Evolutionary conservation across 1,139 yeast genomes (phyloP).

Genomic region (Entelexis paramagnoliae): DNA sequence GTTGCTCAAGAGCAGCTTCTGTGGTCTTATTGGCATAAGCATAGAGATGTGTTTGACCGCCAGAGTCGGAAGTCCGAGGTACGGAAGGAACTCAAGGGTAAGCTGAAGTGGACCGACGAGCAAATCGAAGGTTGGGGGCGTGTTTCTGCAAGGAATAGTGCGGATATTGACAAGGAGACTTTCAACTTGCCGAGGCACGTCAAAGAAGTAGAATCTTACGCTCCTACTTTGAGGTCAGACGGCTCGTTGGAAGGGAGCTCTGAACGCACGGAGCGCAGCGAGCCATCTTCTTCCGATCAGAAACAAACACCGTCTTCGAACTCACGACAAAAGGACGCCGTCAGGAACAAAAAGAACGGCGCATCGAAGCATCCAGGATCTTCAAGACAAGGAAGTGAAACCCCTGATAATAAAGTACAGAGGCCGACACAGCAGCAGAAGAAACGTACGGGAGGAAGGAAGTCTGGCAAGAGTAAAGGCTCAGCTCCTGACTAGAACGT

Average conservation of each 20-base stretch:
- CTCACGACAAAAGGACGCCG: background rate
- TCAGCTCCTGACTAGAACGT: background rate
- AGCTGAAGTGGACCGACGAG: constrained; percentile 66
- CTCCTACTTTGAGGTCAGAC: background rate
- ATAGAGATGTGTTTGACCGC: constrained; percentile 45
- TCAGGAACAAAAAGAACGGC: too few species aligned
- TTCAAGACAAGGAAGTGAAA: background rate
- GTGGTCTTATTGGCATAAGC: constrained; percentile 47
- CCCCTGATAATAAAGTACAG: background rate
- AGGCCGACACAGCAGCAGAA: background rate
- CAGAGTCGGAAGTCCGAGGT: constrained; percentile 42
- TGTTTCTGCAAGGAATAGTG: constrained; percentile 7
- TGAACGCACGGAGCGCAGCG: background rate
- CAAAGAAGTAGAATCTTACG: constrained; percentile 5
- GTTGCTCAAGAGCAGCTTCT: constrained; percentile 40
- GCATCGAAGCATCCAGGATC: background rate
- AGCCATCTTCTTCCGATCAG: background rate
- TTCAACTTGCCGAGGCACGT: background rate
- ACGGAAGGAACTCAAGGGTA: constrained; percentile 44
- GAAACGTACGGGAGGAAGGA: background rate
- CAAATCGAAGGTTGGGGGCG: constrained; percentile 86
- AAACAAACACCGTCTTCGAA: background rate
- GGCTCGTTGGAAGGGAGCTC: background rate
- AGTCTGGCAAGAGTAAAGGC: background rate
- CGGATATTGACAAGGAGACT: background rate